These are phyloP conservation scores for Thelonectria olida DNA, from an alignment of 2,329 filamentous ascomycete species.

Conservation along the genomic window DNA sequence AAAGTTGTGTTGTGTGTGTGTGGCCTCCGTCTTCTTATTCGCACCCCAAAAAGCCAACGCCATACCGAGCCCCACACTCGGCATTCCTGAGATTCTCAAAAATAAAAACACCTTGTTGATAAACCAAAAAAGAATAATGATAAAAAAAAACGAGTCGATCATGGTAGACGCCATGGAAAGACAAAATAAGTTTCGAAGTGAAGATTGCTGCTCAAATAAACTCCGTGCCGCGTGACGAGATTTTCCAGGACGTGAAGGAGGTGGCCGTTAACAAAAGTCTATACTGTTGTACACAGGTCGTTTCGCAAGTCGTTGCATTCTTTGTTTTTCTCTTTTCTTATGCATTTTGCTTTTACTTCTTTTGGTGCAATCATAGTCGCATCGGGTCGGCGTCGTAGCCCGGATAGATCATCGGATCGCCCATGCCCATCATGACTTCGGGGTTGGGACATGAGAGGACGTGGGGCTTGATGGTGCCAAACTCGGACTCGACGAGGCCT, in stretches of 20 bases:
- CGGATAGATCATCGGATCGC: slow-evolving; percentile 67
- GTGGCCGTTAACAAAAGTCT: slow-evolving; percentile 39
- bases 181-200: slow-evolving; percentile 19
- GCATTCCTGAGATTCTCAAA: slow-evolving; percentile 4
- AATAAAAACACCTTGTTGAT: slow-evolving; percentile 14
- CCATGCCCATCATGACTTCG: slow-evolving; percentile 66
- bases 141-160: background rate
- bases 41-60: slow-evolving; percentile 21
- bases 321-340: slow-evolving; percentile 1
- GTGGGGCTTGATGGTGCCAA: slow-evolving; percentile 65
- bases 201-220: slow-evolving; percentile 24
- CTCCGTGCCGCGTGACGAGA: slow-evolving; percentile 32
- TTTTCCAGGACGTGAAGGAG: slow-evolving; percentile 32
- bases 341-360: background rate
- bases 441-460: slow-evolving; percentile 61
- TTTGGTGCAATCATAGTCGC: slow-evolving; percentile 45
- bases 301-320: background rate
- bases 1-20: background rate
- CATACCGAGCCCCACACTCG: slow-evolving; percentile 22
- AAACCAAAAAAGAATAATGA: background rate
- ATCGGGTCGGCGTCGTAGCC: slow-evolving; percentile 59
- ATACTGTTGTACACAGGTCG: slow-evolving; percentile 15
- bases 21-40: background rate
- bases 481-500: slow-evolving; percentile 60
- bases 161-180: background rate